phyloP scores from a whole-genome alignment of 2,329 filamentous ascomycete species.

The Xylaria polymorpha region DNA sequence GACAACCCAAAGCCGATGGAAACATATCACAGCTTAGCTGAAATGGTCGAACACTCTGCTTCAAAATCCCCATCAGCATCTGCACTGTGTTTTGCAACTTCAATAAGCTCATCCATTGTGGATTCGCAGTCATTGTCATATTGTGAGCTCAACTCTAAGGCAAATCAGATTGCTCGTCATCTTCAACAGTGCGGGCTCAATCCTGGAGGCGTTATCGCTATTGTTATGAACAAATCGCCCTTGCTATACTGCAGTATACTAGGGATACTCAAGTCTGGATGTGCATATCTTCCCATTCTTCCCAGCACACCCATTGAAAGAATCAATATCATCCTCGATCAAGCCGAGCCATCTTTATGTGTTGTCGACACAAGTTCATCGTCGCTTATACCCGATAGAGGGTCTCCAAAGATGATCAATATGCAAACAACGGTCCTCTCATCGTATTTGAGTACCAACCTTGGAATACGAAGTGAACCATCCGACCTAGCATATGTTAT shows the following conservation, averaged over 20 bases:
- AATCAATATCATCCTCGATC: slow-evolving; percentile 69
- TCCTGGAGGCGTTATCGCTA: slow-evolving; percentile 71
- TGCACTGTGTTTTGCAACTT: slow-evolving; percentile 73
- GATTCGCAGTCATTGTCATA: slow-evolving; percentile 68
- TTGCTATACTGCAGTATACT: slow-evolving; percentile 79
- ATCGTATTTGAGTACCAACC: slow-evolving; percentile 52
- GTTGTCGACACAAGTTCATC: slow-evolving; percentile 53
- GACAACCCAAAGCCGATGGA: slow-evolving; percentile 49
- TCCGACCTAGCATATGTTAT: slow-evolving; percentile 78
- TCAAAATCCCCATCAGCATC: slow-evolving; percentile 60
- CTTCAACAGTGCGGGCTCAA: slow-evolving; percentile 61
- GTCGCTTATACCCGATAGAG: slow-evolving; percentile 30
- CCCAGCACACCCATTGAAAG: slow-evolving; percentile 75
- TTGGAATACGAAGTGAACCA: slow-evolving; percentile 54
- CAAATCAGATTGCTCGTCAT: slow-evolving; percentile 72
- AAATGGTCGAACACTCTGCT: slow-evolving; percentile 66
- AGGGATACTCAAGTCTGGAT: slow-evolving; percentile 78
- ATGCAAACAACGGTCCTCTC: slow-evolving; percentile 49
- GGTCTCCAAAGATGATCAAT: slow-evolving; percentile 49
- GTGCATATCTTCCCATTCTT: slow-evolving; percentile 82
- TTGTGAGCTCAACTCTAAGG: slow-evolving; percentile 67
- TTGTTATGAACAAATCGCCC: slow-evolving; percentile 81
- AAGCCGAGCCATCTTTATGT: slow-evolving; percentile 64
- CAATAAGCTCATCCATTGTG: slow-evolving; percentile 54
- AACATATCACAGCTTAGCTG: slow-evolving; percentile 59